Base-by-base conservation (phyloP, 495 filamentous ascomycete genomes). In the Penicillium ucsense region DNA sequence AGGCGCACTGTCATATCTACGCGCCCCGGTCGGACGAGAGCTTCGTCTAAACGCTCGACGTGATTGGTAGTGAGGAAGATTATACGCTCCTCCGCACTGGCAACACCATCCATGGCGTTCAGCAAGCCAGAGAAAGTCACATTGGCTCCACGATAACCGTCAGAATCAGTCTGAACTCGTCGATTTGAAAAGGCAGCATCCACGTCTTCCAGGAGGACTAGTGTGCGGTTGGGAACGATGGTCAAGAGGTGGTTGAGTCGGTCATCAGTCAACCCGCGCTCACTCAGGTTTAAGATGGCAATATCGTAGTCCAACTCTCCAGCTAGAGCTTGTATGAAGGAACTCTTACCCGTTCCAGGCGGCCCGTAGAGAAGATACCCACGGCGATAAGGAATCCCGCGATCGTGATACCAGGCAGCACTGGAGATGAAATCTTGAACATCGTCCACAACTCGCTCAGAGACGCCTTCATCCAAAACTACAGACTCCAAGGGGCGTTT, bases 1-100 rank as follows among this genome's bases (percentile, higher is more conserved):
- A 98, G 81, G 35, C 86, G 79, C 3, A 94, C 82, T 38, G 84
- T 91, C 82, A 97, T 87, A 64, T 98, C 92, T 2, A 98, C 88
- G 44, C 92, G 76, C 4, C 92, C 92, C 3, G 92, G 92, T 30
- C 92, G 77, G 30, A 98, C 85, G 36, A 98, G 70, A 27, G 92
- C 92, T 51, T 82, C 80, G 56, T 98, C 92, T 2, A 98, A 77
- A 11, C 86, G 78, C 46, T 94, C 87, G 31, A 94, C 79, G 51
- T 96, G 87, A 53, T 98, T 98, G 20, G 92, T 98, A 4, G 92
- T 98, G 43, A 98, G 76, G 62, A 98, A 92, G 10, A 94, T 79
- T 45, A 98, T 83, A 10, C 92, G 77, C 65, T 97, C 89, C 56
- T 98, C 92, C 3, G 88, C 88, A 48, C 90, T 94, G n/a, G 90